Conservation (phyloP, 495 filamentous ascomycete species). For the Penicillium salamii region DNA sequence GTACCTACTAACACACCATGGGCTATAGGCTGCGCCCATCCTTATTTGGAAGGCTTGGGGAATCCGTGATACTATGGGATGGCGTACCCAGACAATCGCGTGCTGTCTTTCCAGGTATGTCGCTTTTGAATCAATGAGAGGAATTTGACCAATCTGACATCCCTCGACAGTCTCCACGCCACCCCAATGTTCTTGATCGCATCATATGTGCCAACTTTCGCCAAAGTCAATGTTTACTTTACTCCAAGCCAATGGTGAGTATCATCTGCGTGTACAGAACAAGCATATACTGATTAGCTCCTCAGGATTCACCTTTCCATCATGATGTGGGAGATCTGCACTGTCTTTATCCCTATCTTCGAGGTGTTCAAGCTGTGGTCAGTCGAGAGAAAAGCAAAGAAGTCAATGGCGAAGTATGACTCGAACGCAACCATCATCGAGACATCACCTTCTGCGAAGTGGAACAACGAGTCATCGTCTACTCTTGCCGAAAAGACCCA, state of each 20-base stretch:
- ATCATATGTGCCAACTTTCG: constrained; percentile 7
- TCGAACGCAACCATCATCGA: background rate
- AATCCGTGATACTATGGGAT: constrained; percentile 12
- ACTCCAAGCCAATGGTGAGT: constrained; percentile 10
- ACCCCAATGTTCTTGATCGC: constrained; percentile 10
- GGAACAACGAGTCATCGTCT: background rate
- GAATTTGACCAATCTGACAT: background rate
- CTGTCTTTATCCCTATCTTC: constrained; percentile 11
- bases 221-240: constrained; percentile 6
- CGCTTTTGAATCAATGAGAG: too few relatives aligned
- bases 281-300: too few relatives aligned
- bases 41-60: constrained; percentile 5
- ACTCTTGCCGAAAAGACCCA: constrained; percentile 9
- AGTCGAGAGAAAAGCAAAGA: background rate
- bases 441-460: background rate
- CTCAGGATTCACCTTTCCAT: constrained; percentile 13
- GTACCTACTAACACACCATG: too few relatives aligned
- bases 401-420: too few relatives aligned
- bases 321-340: constrained; percentile 10
- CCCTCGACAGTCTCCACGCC: constrained; percentile 10
- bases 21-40: constrained; percentile 8
- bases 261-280: too few relatives aligned
- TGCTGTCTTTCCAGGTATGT: constrained; percentile 9
- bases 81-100: constrained; percentile 10
- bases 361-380: constrained; percentile 1